These are phyloP conservation scores for Taxawa tesnikishii DNA, from an alignment of 2,329 filamentous ascomycete species.

Conservation along the genomic window DNA sequence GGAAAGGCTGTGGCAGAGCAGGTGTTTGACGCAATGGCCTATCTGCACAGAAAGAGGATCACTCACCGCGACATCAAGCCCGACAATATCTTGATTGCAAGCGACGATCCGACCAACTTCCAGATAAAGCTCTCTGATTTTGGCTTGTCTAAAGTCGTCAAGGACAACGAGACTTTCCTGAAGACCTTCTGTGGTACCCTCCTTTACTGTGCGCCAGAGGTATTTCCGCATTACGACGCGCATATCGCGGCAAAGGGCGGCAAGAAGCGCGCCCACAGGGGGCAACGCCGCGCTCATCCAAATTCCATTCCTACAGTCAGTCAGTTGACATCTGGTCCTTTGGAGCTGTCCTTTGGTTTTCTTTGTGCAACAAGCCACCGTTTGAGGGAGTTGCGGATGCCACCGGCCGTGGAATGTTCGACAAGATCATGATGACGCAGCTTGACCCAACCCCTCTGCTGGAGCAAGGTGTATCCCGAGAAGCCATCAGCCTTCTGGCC, in stretches of 20 bases:
- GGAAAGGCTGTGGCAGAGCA: constrained; percentile 64
- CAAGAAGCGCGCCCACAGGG: constrained; percentile 37
- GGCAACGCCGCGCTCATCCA: constrained; percentile 23
- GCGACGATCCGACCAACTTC: constrained; percentile 49
- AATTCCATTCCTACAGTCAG: constrained; percentile 63
- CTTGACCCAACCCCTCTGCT: constrained; percentile 56
- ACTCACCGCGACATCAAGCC: constrained; percentile 76
- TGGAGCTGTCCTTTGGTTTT: constrained; percentile 80
- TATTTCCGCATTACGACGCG: constrained; percentile 74
- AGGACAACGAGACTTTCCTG: constrained; percentile 72
- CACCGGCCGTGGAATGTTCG: constrained; percentile 65
- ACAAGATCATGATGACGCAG: constrained; percentile 71
- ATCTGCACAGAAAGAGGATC: constrained; percentile 78
- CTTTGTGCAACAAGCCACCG: constrained; percentile 67
- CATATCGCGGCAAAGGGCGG: constrained; percentile 48
- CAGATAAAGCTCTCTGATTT: constrained; percentile 91
- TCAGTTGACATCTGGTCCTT: constrained; percentile 95
- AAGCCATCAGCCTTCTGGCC: constrained; percentile 61
- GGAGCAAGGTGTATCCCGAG: constrained; percentile 45
- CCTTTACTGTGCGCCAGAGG: constrained; percentile 91
- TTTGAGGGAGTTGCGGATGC: constrained; percentile 68
- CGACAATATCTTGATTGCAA: constrained; percentile 79
- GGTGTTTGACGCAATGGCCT: constrained; percentile 69
- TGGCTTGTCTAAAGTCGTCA: constrained; percentile 87
- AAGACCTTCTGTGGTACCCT: constrained; percentile 95